phyloP scores from a whole-genome alignment of 2,329 filamentous ascomycete genomes.

The Ambrosiella xylebori region DNA sequence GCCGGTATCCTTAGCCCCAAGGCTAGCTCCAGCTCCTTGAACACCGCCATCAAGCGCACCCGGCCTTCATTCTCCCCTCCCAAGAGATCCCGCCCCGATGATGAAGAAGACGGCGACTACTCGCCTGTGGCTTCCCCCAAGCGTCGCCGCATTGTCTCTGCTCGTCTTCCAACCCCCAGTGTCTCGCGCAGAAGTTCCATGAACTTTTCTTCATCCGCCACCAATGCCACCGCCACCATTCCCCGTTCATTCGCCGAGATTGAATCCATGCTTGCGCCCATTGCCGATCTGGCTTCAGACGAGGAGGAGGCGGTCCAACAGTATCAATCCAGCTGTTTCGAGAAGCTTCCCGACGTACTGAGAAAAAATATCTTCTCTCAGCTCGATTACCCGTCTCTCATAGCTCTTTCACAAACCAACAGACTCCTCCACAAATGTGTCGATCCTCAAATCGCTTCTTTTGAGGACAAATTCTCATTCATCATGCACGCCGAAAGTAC shows the following conservation, averaged over 20 bases:
- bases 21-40: conserved; percentile 5
- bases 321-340: conserved; percentile 15
- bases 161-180: conserved; percentile 9
- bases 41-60: not conserved
- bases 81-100: conserved; percentile 3
- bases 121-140: conserved; percentile 9
- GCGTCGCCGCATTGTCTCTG: conserved; percentile 6
- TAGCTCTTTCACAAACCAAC: conserved; percentile 23
- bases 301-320: not conserved
- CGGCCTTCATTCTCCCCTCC: not conserved
- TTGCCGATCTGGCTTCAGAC: not conserved
- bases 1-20: conserved; percentile 7
- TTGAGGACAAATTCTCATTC: conserved; percentile 23
- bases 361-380: conserved; percentile 20
- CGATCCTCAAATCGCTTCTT: conserved; percentile 20
- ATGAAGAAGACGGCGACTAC: not conserved
- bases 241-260: conserved; percentile 11
- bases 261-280: conserved; percentile 9
- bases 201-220: conserved; percentile 1
- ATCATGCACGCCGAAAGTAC: conserved; percentile 26
- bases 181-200: conserved; percentile 12
- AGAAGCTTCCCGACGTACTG: conserved; percentile 21
- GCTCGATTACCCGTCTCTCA: conserved; percentile 26
- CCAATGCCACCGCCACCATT: conserved; percentile 3
- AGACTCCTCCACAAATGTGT: conserved; percentile 21